phyloP scores from a whole-genome alignment of 1,139 yeast species.

The Yamadazyma atlantica region DNA sequence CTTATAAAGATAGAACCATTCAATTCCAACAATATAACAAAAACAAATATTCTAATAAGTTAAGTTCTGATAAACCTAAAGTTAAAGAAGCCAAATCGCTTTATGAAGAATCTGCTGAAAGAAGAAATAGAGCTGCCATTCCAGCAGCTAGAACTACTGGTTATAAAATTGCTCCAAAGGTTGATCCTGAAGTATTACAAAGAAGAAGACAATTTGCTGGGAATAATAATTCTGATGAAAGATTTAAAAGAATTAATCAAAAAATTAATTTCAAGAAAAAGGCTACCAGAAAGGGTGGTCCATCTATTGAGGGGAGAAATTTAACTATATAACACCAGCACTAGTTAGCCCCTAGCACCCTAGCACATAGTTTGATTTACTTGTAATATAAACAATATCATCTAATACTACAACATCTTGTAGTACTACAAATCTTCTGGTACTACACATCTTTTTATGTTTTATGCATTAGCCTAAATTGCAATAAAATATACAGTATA shows the following conservation, averaged over 20 bases:
- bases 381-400: no score
- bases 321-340: slow-evolving; percentile 36
- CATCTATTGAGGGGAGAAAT: slow-evolving; percentile 78
- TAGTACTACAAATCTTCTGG: no score
- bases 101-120: slow-evolving; percentile 89
- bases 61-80: slow-evolving; percentile 32
- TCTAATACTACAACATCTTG: no score
- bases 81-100: slow-evolving; percentile 53
- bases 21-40: slow-evolving; percentile 72
- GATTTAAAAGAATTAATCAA: slow-evolving; percentile 70
- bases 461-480: slow-evolving; percentile 19
- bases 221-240: slow-evolving; percentile 68
- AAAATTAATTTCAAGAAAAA: slow-evolving; percentile 52
- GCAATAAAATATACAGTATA: slow-evolving; percentile 17
- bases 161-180: slow-evolving; percentile 87
- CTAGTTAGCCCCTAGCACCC: no score
- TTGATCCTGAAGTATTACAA: slow-evolving; percentile 45
- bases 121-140: slow-evolving; percentile 91
- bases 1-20: slow-evolving; percentile 85
- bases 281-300: slow-evolving; percentile 61
- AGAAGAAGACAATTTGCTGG: slow-evolving; percentile 31
- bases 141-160: slow-evolving; percentile 88
- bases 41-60: slow-evolving; percentile 49
- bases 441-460: slow-evolving; percentile 4
- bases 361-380: no score